A percentile compares a stretch with the other conserved stretches of the same genome.
phyloP scores from a whole-genome alignment of 306 rosid genomes.

The Citrullus amarus region DNA sequence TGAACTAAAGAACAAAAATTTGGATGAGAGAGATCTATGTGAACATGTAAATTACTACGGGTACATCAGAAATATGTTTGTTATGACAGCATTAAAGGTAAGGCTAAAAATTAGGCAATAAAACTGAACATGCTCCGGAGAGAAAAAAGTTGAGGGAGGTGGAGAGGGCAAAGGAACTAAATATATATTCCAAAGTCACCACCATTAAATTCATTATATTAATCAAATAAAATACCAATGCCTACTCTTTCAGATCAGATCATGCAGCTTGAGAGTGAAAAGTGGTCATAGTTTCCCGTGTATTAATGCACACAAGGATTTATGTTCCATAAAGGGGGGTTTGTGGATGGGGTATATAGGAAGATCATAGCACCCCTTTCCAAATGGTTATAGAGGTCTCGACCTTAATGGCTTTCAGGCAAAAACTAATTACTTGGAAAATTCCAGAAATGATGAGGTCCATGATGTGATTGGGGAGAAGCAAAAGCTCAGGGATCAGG shows the following conservation, averaged over 20 bases:
- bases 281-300: not conserved
- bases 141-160: not conserved
- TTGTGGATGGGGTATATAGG: not conserved
- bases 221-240: not conserved
- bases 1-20: not conserved
- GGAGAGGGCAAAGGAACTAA: not conserved
- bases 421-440: not conserved
- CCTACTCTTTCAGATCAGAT: not conserved
- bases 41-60: not conserved
- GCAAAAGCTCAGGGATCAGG: not conserved
- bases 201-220: not conserved
- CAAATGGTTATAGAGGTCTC: not conserved
- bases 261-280: not conserved
- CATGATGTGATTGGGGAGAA: not conserved
- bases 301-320: not conserved
- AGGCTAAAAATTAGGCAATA: not conserved
- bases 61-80: conserved; percentile 6
- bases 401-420: not conserved
- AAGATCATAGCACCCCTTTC: not conserved
- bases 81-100: not conserved
- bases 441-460: not conserved
- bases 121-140: not conserved
- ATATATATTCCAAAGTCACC: not conserved
- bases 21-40: not conserved
- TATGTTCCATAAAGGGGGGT: not conserved